These are phyloP conservation scores for Penicillium chermesinum DNA, from an alignment of 495 filamentous ascomycete species.

Conservation along the genomic window DNA sequence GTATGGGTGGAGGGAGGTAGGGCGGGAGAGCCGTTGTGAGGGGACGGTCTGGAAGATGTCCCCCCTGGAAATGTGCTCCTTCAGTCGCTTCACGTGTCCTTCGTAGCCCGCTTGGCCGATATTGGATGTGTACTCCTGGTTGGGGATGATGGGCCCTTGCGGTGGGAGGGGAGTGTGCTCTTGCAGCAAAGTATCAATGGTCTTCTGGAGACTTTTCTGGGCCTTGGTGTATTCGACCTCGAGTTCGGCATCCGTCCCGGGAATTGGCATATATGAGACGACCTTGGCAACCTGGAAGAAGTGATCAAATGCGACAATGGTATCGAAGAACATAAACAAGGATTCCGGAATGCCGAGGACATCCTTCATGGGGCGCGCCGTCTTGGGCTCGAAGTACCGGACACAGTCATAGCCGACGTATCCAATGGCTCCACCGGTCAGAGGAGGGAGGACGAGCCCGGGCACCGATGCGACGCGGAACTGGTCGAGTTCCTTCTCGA, in stretches of 20 bases:
- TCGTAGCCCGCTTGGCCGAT: slow-evolving; percentile 87
- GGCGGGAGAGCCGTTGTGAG: slow-evolving; percentile 84
- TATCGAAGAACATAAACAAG: slow-evolving; percentile 97
- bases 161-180: slow-evolving; percentile 72
- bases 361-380: slow-evolving; percentile 79
- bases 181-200: slow-evolving; percentile 62
- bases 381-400: slow-evolving; percentile 94
- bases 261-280: slow-evolving; percentile 72
- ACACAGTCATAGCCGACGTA: slow-evolving; percentile 98
- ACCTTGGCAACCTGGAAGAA: slow-evolving; percentile 90
- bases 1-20: slow-evolving; percentile 88
- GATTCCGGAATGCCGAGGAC: slow-evolving; percentile 83
- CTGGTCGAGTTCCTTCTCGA: slow-evolving; percentile 73
- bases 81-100: slow-evolving; percentile 70
- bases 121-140: slow-evolving; percentile 85
- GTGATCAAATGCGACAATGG: slow-evolving; percentile 90
- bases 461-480: slow-evolving; percentile 76
- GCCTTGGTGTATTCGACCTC: slow-evolving; percentile 61
- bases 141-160: slow-evolving; percentile 63
- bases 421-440: slow-evolving; percentile 89
- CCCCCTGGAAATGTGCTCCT: slow-evolving; percentile 80
- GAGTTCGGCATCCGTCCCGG: slow-evolving; percentile 45
- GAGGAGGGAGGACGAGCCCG: slow-evolving; percentile 69
- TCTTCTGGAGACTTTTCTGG: slow-evolving; percentile 53
- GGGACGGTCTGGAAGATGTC: slow-evolving; percentile 98